These are phyloP conservation scores for Carpinus viminea DNA, from an alignment of 306 rosid species.

Conservation along the genomic window DNA sequence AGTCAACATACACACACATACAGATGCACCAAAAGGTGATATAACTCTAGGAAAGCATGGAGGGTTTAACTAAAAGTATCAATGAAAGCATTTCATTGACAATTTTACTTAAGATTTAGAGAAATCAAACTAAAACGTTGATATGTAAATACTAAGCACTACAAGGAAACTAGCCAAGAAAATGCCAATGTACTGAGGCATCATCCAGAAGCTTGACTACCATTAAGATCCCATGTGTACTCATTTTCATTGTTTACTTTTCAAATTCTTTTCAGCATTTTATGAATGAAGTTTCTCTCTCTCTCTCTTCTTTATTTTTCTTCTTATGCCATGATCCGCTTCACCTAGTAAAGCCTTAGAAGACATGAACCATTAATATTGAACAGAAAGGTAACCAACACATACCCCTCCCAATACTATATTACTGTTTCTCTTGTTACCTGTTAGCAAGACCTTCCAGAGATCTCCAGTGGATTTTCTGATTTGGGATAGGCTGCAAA, in stretches of 20 bases:
- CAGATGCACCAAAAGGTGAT: not conserved
- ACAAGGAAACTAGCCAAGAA: not conserved
- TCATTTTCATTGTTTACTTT: not conserved
- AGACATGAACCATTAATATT: slow-evolving; percentile 7
- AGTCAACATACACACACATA: not conserved
- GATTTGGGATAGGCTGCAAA: slow-evolving; percentile 88
- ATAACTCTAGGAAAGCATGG: not conserved
- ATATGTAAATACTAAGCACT: not conserved
- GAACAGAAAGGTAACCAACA: slow-evolving; percentile 21
- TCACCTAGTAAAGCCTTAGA: not conserved
- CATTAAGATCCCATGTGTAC: not conserved
- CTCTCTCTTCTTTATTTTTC: not conserved
- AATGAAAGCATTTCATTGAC: not conserved
- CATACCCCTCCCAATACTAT: slow-evolving; percentile 5
- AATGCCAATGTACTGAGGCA: not conserved
- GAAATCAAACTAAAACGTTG: not conserved
- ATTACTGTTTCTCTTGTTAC: slow-evolving; percentile 34
- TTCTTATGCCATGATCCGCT: slow-evolving; percentile 5
- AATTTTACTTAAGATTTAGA: not conserved
- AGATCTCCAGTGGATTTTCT: slow-evolving; percentile 96
- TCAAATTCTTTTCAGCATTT: not conserved
- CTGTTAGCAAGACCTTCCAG: slow-evolving; percentile 96
- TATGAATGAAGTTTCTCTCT: not conserved
- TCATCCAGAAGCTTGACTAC: not conserved
- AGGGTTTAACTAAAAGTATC: not conserved